These are phyloP conservation scores for Suhomyces sp. DNA, from an alignment of 805 yeast genomes.

Conservation along the genomic window DNA sequence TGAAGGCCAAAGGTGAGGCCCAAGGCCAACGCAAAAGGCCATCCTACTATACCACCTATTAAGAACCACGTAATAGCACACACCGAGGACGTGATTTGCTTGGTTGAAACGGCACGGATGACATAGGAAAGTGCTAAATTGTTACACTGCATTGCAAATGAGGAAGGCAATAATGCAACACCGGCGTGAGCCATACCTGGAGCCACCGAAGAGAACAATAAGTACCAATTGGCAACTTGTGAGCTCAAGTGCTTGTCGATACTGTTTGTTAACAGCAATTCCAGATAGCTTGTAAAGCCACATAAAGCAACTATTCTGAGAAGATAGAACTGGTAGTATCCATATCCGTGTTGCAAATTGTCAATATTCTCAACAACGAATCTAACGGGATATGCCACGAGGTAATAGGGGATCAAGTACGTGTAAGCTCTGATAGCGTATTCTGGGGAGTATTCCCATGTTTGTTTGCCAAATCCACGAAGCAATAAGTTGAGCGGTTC, in stretches of 20 bases:
- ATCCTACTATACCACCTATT: conserved; percentile 78
- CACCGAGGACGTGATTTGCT: conserved; percentile 7
- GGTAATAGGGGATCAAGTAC: conserved; percentile 54
- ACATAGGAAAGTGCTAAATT: conserved; percentile 43
- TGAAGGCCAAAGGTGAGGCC: conserved; percentile 57
- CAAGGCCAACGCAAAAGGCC: conserved; percentile 81
- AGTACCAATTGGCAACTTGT: conserved; percentile 54
- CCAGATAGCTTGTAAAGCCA: conserved; percentile 46
- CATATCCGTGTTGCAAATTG: conserved; percentile 12
- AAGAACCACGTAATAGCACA: conserved; percentile 43
- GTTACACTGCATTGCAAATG: conserved; percentile 57
- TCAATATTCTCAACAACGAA: conserved; percentile 1
- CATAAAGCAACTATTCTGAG: conserved; percentile 43
- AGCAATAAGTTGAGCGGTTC: conserved; percentile 81
- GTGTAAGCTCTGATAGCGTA: conserved; percentile 86
- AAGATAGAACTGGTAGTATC: conserved; percentile 47
- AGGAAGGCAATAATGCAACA: conserved; percentile 79
- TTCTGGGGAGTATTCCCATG: conserved; percentile 95
- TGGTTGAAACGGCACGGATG: conserved; percentile 21
- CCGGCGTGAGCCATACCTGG: conserved; percentile 91
- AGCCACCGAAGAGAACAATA: conserved; percentile 56
- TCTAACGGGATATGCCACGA: conserved; percentile 23
- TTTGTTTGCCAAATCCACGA: conserved; percentile 85
- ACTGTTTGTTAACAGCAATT: conserved; percentile 47
- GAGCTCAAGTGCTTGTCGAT: conserved; percentile 33